Evolutionary conservation across 345 rosid genomes (phyloP).

Genomic region (Litchi chinensis): DNA sequence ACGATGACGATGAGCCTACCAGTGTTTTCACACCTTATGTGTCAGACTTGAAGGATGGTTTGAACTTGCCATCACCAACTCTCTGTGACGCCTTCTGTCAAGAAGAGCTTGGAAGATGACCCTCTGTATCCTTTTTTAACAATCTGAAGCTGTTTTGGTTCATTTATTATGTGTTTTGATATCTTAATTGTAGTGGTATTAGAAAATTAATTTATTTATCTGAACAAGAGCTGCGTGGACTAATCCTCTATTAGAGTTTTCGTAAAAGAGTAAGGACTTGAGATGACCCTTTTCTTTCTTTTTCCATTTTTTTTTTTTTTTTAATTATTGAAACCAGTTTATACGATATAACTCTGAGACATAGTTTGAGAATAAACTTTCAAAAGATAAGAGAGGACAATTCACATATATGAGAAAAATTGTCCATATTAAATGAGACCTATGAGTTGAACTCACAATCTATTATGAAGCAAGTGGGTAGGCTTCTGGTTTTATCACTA

Average conservation of each 20-base stretch:
- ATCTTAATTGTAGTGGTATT: neutral
- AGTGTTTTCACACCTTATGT: slow-evolving; percentile 14
- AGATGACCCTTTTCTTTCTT: too few species aligned
- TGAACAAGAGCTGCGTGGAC: neutral
- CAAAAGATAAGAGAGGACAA: too few species aligned
- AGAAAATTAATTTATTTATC: neutral
- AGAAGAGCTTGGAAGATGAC: slow-evolving; percentile 59
- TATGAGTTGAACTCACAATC: too few species aligned
- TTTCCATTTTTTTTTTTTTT: too few species aligned
- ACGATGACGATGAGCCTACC: slow-evolving; percentile 25
- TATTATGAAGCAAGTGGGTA: too few species aligned
- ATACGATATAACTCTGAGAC: too few species aligned
- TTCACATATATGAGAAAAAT: too few species aligned
- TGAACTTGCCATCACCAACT: slow-evolving; percentile 27
- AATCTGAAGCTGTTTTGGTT: neutral
- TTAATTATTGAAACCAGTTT: too few species aligned
- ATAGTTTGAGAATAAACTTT: too few species aligned
- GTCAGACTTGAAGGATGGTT: slow-evolving; percentile 30
- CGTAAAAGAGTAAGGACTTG: neutral
- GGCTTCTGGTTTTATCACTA: too few species aligned
- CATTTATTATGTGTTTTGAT: neutral
- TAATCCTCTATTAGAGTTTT: neutral
- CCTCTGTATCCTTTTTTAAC: slow-evolving; percentile 67
- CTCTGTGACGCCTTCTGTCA: slow-evolving; percentile 26
- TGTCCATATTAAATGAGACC: too few species aligned